These are phyloP conservation scores for Quercus lobata DNA, from an alignment of 331 rosid genomes.

Conservation along the genomic window DNA sequence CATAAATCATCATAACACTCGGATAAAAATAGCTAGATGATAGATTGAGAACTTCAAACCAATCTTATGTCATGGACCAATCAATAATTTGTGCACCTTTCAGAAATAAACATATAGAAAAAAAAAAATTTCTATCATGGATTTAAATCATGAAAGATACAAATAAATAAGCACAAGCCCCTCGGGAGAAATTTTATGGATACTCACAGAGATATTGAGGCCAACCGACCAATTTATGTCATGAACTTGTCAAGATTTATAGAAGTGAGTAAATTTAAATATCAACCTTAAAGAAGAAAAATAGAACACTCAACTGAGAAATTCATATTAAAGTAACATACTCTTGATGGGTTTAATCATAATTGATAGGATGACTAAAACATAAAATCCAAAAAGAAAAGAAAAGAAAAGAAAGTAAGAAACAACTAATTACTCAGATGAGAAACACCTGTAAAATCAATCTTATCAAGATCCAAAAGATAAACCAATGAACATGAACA, in stretches of 20 bases:
- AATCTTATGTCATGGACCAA: not conserved
- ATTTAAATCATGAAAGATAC: not conserved
- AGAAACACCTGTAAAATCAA: constrained; percentile 6
- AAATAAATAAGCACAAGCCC: not conserved
- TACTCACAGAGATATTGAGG: not conserved
- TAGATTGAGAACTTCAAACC: not conserved
- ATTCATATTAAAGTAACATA: not conserved
- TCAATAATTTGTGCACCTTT: not conserved
- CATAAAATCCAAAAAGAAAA: not conserved
- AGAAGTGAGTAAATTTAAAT: not conserved
- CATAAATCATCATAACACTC: not conserved
- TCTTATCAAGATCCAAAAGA: constrained; percentile 16
- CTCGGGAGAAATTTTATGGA: not conserved
- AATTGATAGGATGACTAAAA: not conserved
- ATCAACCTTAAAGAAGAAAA: not conserved
- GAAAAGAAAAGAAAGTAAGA: no score
- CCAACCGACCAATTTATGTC: not conserved
- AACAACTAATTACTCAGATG: constrained; percentile 24
- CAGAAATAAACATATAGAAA: not conserved
- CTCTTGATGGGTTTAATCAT: not conserved
- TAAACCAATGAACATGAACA: not conserved
- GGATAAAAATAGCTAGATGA: not conserved
- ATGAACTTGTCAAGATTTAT: not conserved
- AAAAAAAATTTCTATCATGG: not conserved
- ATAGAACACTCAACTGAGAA: not conserved